phyloP scores from a whole-genome alignment of 768 basidiomycete species.

The Leccinum sublutescens region DNA sequence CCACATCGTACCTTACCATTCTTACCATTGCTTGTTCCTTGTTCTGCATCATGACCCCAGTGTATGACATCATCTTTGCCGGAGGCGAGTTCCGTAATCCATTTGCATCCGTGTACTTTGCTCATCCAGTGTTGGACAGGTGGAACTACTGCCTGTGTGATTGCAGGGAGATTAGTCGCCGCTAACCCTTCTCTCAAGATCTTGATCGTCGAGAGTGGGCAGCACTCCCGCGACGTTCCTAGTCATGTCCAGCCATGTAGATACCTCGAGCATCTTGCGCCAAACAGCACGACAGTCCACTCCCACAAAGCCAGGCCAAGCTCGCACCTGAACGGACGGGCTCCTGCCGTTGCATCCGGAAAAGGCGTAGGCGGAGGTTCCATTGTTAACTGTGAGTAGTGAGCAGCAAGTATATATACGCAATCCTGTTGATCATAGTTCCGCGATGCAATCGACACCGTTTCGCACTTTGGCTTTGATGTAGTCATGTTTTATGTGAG shows the following conservation, averaged over 20 bases:
- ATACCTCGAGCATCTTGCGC: background rate
- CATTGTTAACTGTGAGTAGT: background rate
- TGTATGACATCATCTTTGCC: background rate
- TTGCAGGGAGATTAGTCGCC: background rate
- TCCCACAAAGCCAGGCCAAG: background rate
- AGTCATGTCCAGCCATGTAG: background rate
- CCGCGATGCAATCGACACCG: background rate
- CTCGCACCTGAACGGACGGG: background rate
- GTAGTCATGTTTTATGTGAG: conserved; percentile 49
- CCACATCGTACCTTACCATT: background rate
- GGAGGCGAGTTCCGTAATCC: background rate
- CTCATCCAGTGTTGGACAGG: background rate
- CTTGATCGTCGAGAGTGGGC: background rate
- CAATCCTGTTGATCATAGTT: background rate
- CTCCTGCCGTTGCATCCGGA: background rate
- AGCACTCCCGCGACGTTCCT: background rate
- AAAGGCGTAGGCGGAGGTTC: background rate
- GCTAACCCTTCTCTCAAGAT: background rate
- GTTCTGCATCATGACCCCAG: background rate
- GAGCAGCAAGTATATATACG: background rate
- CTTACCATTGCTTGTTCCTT: background rate
- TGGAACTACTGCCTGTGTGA: background rate
- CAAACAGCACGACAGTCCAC: background rate
- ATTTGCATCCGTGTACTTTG: background rate
- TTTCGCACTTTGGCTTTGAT: background rate